These are phyloP conservation scores for Solanum gracilifrons DNA, from an alignment of 257 asterid genomes.

Conservation along the genomic window DNA sequence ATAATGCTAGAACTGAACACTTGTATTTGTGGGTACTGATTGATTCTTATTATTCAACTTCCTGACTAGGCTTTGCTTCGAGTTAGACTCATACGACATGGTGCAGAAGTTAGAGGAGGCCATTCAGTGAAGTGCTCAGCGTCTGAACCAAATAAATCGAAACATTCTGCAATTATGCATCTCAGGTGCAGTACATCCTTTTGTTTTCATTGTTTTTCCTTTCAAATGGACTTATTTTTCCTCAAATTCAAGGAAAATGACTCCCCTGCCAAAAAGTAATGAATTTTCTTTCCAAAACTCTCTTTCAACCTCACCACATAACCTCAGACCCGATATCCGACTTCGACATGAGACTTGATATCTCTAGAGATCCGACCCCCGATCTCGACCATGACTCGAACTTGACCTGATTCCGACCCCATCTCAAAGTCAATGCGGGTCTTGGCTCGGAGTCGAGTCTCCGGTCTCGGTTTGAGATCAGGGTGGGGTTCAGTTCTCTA, in stretches of 20 bases:
- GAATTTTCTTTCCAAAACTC: neutral
- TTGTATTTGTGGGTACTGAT: neutral
- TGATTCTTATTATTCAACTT: neutral
- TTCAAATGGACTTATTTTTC: neutral
- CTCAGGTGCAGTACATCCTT: slow-evolving; percentile 25
- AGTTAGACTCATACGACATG: slow-evolving; percentile 44
- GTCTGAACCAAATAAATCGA: slow-evolving; percentile 15
- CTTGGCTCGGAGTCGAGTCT: neutral
- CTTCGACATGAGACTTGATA: neutral
- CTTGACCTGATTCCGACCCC: neutral
- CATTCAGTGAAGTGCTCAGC: slow-evolving; percentile 7
- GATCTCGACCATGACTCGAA: neutral
- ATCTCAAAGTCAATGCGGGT: neutral
- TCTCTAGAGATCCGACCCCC: neutral
- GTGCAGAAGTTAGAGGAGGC: slow-evolving; percentile 34
- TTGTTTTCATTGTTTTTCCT: neutral
- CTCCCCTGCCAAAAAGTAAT: neutral
- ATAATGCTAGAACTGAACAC: neutral
- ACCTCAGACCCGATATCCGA: neutral
- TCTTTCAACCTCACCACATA: neutral
- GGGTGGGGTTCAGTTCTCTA: neutral
- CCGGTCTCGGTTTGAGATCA: neutral
- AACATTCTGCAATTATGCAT: slow-evolving; percentile 20
- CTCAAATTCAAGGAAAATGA: neutral
- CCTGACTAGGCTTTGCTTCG: slow-evolving; percentile 52